phyloP scores from a whole-genome alignment of 2,329 filamentous ascomycete species.

The Cladosporium colombiae region DNA sequence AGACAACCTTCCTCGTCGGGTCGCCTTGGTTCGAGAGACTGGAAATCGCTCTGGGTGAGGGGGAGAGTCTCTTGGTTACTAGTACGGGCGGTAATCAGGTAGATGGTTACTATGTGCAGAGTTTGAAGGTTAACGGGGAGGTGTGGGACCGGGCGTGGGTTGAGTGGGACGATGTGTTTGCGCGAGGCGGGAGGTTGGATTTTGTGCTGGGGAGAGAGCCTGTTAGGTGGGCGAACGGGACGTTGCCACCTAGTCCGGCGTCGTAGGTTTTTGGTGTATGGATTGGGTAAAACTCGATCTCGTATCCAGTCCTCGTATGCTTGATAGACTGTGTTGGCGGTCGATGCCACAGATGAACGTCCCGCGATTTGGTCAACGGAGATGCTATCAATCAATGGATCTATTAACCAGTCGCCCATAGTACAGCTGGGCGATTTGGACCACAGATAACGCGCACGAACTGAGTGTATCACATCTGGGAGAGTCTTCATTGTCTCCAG shows the following conservation, averaged over 20 bases:
- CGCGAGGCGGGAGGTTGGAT: constrained; percentile 62
- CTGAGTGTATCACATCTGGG: too few relatives aligned
- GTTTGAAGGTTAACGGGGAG: constrained; percentile 64
- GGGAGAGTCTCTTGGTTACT: constrained; percentile 58
- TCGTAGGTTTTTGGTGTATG: constrained; percentile 2
- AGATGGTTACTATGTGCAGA: constrained; percentile 61
- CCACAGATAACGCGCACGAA: too few relatives aligned
- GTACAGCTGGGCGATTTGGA: too few relatives aligned
- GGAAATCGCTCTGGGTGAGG: constrained; percentile 58
- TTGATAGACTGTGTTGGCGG: neutral
- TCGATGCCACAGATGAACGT: too few relatives aligned
- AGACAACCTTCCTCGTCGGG: constrained; percentile 52
- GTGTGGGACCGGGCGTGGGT: constrained; percentile 66
- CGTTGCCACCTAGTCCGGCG: constrained; percentile 63
- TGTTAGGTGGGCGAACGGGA: constrained; percentile 59
- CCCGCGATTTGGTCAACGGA: neutral
- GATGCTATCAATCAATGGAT: too few relatives aligned
- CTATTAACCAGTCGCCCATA: too few relatives aligned
- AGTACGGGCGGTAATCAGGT: constrained; percentile 52
- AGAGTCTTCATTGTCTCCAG: too few relatives aligned
- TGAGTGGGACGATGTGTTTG: constrained; percentile 66
- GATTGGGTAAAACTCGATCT: neutral
- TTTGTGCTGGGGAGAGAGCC: constrained; percentile 61
- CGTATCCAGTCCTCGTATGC: too few relatives aligned
- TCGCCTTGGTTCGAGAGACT: constrained; percentile 64